These are phyloP conservation scores for Astrothelium macrocarpum DNA, from an alignment of 495 filamentous ascomycete genomes.

Conservation along the genomic window DNA sequence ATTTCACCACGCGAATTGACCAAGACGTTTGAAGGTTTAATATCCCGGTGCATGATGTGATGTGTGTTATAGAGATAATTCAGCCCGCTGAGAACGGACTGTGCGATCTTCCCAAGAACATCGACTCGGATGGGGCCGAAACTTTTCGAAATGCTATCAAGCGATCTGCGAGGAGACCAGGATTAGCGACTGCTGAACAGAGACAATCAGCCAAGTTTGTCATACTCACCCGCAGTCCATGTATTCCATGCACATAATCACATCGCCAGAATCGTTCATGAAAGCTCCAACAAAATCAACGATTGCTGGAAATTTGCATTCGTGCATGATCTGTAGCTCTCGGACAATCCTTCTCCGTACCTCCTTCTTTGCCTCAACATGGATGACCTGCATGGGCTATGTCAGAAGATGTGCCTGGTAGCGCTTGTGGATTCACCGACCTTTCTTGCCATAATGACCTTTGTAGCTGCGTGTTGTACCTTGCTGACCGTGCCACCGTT, in stretches of 20 bases:
- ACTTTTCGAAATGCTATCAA: conserved; percentile 85
- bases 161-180: conserved; percentile 48
- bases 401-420: not conserved
- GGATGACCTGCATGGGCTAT: conserved; percentile 62
- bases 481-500: conserved; percentile 98
- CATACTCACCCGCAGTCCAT: conserved; percentile 86
- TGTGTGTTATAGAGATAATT: conserved; percentile 90
- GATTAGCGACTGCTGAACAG: not conserved
- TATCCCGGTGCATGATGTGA: conserved; percentile 96
- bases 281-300: conserved; percentile 97
- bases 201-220: not conserved
- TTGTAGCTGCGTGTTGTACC: conserved; percentile 88
- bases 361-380: conserved; percentile 94
- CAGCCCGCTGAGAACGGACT: conserved; percentile 88
- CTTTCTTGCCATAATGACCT: conserved; percentile 96
- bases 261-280: conserved; percentile 87
- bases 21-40: conserved; percentile 95
- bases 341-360: conserved; percentile 91
- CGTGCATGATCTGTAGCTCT: conserved; percentile 95
- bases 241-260: conserved; percentile 99
- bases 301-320: conserved; percentile 92
- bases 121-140: conserved; percentile 96
- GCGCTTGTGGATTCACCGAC: conserved; percentile 37
- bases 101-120: conserved; percentile 96
- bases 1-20: conserved; percentile 90